Evolutionary conservation across 768 basidiomycete species (phyloP), one percentile per base, ranked within the genome.

Genomic region (Dioszegia aurantiaca): DNA sequence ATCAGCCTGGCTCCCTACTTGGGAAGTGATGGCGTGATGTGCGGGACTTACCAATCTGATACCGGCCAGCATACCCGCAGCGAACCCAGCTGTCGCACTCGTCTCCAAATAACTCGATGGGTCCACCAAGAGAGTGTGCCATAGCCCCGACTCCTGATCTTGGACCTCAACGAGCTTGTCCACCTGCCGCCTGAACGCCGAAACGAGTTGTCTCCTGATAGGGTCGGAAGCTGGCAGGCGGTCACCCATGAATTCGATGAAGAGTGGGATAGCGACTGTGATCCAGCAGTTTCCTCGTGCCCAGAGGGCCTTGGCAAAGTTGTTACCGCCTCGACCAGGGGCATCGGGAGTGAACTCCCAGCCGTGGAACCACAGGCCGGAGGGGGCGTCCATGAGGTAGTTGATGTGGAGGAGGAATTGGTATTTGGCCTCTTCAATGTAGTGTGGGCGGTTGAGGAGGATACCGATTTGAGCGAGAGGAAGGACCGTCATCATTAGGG

Each of bases 401-500:
- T 71, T 65, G 49, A 65, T 72, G 51, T 74, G 75, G 14, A 72
- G 46, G 21, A 73, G 58, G 52, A 73, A 72, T 47, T 77, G 73
- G 56, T 60, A 70, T 61, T 72, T 73, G 28, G 75, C 71, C 71
- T 83, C 83, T 63, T 83, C 81, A 43, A 83, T 70, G 64, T 84
- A 83, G 16, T 80, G 74, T 1, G 79, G 79, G 17, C 81, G 75
- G 52, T 79, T 73, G 11, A 83, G 77, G n/a, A 83, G 78, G 30
- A 83, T 65, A 3, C 83, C 83, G 52, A 83, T 83, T 69, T 83
- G 83, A 11, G 83, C 75, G 36, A 84, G 72, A 6, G 83, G 83
- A 16, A 84, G 73, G 14, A 83, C 82, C 4, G 58, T 69, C 65
- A 83, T 83, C 82, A 83, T 83, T 57, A 83, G 69, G 3, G 82